Percentiles rank a stretch among this genome's conserved stretches.
phyloP scores from a whole-genome alignment of 495 filamentous ascomycete genomes.

The Trichoderma reesei region DNA sequence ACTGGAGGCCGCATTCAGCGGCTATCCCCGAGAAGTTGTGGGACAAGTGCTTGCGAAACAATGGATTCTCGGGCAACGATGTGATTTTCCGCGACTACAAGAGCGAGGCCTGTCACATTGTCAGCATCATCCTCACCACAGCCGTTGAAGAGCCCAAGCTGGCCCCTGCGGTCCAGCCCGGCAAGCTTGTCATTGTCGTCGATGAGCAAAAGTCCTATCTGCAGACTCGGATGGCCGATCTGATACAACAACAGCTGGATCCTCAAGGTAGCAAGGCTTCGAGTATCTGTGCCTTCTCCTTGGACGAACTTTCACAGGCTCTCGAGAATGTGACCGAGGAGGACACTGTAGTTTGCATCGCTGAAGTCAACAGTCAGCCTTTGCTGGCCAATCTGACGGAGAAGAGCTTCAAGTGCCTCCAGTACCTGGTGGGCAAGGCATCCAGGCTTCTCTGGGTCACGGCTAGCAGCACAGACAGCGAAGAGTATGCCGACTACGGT shows the following conservation, averaged over 20 bases:
- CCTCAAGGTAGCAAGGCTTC: constrained; percentile 11
- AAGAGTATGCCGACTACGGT: constrained; percentile 19
- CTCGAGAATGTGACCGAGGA: not conserved
- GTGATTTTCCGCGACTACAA: constrained; percentile 19
- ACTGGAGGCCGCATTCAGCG: constrained; percentile 22
- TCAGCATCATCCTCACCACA: constrained; percentile 32
- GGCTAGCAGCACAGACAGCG: constrained; percentile 7
- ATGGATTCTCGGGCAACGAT: constrained; percentile 39
- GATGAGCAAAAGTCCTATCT: constrained; percentile 10
- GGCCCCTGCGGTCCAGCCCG: not conserved
- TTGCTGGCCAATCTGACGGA: constrained; percentile 31
- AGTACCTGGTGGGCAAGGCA: constrained; percentile 25
- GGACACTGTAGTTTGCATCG: constrained; percentile 30
- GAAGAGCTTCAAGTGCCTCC: constrained; percentile 21
- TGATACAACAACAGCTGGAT: constrained; percentile 14
- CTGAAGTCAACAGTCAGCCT: constrained; percentile 33
- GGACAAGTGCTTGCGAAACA: constrained; percentile 26
- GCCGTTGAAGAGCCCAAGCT: constrained; percentile 17
- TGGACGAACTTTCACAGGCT: not conserved
- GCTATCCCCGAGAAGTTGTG: constrained; percentile 28
- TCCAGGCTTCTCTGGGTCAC: constrained; percentile 26
- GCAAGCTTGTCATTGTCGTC: constrained; percentile 13
- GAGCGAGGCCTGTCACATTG: constrained; percentile 23
- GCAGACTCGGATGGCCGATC: not conserved
- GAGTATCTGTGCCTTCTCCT: not conserved